Percentiles rank a stretch among this genome's conserved stretches.
These are phyloP conservation scores for Musa acuminata DNA, from an alignment of 176 grass and related monocot genomes.

Conservation along the genomic window DNA sequence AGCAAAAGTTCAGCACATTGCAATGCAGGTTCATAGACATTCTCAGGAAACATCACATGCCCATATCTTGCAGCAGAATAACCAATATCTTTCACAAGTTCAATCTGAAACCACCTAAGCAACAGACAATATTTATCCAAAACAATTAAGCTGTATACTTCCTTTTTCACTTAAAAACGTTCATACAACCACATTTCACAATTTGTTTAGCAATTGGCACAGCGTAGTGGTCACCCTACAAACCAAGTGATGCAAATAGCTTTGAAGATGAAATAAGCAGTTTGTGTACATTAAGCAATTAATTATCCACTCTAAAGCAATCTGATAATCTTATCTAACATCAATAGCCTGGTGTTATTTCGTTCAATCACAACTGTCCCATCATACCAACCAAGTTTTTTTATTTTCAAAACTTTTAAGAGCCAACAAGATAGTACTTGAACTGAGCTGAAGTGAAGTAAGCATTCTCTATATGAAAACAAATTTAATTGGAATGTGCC, in stretches of 20 bases:
- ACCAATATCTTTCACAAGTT: slow-evolving; percentile 92
- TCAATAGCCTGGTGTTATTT: not conserved
- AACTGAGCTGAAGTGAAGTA: not conserved
- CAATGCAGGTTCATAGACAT: slow-evolving; percentile 90
- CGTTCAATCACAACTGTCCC: not conserved
- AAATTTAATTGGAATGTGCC: not conserved
- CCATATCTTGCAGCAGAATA: slow-evolving; percentile 91
- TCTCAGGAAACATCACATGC: slow-evolving; percentile 98
- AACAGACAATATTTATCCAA: slow-evolving; percentile 21
- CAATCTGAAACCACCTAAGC: slow-evolving; percentile 58
- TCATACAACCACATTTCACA: not conserved
- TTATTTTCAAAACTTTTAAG: not conserved
- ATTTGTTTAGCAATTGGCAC: not conserved
- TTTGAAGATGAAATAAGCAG: not conserved
- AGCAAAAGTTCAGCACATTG: slow-evolving; percentile 87
- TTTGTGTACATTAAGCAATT: not conserved
- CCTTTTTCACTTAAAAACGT: not conserved
- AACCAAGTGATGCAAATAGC: not conserved
- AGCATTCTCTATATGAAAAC: not conserved
- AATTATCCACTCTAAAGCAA: not conserved
- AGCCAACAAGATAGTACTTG: not conserved
- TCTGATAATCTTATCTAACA: not conserved
- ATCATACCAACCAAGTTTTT: not conserved
- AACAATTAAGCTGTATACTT: not conserved
- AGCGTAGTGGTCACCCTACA: not conserved